These are phyloP conservation scores for Phlebiopsis flavidoalba DNA, from an alignment of 768 basidiomycete species.

Conservation along the genomic window DNA sequence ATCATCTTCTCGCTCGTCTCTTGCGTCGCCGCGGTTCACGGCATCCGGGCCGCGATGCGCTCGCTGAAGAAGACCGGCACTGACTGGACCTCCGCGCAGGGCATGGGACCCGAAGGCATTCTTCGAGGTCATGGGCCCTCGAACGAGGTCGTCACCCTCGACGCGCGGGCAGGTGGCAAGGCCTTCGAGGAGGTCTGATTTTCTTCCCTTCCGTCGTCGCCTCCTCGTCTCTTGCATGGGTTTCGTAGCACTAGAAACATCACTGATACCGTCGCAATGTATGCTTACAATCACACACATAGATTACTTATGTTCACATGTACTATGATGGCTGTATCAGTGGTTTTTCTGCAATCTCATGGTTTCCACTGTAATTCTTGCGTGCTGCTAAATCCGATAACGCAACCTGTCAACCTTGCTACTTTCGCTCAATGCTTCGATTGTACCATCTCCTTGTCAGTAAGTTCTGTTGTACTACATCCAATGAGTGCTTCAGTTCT, in stretches of 20 bases:
- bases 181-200: conserved; percentile 49
- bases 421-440: too few relatives aligned
- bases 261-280: background rate
- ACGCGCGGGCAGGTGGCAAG: conserved; percentile 52
- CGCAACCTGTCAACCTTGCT: too few relatives aligned
- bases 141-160: conserved; percentile 49
- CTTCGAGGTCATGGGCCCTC: conserved; percentile 73
- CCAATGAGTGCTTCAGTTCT: too few relatives aligned
- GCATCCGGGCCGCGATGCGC: conserved; percentile 72
- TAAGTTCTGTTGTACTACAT: too few relatives aligned
- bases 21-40: conserved; percentile 72
- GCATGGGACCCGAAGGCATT: conserved; percentile 77
- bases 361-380: background rate
- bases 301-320: background rate
- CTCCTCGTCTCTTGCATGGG: background rate
- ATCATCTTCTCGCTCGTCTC: conserved; percentile 79
- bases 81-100: conserved; percentile 50
- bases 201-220: background rate
- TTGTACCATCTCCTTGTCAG: too few relatives aligned
- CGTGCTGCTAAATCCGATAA: background rate
- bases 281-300: background rate
- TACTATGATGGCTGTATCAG: background rate
- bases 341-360: background rate
- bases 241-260: background rate
- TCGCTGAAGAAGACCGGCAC: conserved; percentile 75